Evolutionary conservation across 1,139 yeast species (phyloP).

Genomic region (Scheffersomyces stambukii): DNA sequence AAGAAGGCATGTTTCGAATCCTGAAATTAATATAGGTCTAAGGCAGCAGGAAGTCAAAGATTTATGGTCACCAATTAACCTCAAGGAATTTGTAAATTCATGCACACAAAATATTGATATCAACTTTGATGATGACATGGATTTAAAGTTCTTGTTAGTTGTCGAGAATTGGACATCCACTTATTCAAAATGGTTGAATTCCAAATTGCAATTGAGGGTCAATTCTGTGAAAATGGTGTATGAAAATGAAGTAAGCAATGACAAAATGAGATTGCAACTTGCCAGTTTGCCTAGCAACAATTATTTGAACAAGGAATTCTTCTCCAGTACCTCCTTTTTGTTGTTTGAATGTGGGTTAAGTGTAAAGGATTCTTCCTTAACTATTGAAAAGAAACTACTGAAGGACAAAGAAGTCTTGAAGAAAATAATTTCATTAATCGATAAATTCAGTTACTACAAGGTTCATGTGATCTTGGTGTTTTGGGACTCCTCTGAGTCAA

Average conservation of each 20-base stretch:
- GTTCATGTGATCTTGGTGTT: constrained; percentile 34
- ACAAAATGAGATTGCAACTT: constrained; percentile 22
- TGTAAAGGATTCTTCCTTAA: background rate
- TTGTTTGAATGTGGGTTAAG: constrained; percentile 46
- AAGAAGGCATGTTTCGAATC: constrained; percentile 9
- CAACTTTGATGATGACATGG: constrained; percentile 16
- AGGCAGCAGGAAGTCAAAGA: constrained; percentile 30
- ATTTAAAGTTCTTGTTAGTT: constrained; percentile 32
- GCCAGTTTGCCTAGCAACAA: constrained; percentile 37
- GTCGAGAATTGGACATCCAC: constrained; percentile 42
- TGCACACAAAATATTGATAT: constrained; percentile 22
- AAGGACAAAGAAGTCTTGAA: constrained; percentile 33
- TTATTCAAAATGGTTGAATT: constrained; percentile 45
- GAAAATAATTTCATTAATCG: constrained; percentile 36
- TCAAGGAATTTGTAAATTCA: constrained; percentile 18
- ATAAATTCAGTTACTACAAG: constrained; percentile 29
- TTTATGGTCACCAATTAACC: constrained; percentile 40
- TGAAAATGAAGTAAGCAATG: constrained; percentile 19
- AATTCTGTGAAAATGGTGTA: constrained; percentile 25
- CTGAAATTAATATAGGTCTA: too few relatives aligned
- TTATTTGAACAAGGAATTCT: constrained; percentile 30
- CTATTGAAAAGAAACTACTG: constrained; percentile 25
- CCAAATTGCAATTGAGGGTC: constrained; percentile 31
- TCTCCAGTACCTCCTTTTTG: constrained; percentile 35
- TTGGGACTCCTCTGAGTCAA: constrained; percentile 33